Percentiles rank a stretch among this genome's conserved stretches.
Conservation (phyloP, 352 stramenopile species). For the Albugo laibachii region DNA sequence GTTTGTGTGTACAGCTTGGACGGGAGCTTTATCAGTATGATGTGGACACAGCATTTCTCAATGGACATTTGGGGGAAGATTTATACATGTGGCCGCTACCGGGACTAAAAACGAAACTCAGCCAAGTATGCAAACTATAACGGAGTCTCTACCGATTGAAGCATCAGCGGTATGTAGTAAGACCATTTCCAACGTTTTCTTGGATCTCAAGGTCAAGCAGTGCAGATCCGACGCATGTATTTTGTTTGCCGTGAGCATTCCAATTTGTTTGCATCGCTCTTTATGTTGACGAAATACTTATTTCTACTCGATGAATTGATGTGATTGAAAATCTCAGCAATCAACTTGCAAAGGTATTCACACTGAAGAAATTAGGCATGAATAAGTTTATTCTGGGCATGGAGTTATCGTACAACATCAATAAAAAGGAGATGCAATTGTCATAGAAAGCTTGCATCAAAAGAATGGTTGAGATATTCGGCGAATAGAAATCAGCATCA, state of each 20-base stretch:
- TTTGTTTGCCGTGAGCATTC: constrained; percentile 1
- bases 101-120: neutral
- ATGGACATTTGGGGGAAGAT: neutral
- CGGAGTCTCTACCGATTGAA: constrained; percentile 10
- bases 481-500: constrained; percentile 3
- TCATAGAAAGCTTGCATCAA: constrained; percentile 1
- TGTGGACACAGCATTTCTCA: neutral
- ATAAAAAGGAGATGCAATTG: neutral
- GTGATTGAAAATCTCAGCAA: neutral
- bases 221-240: constrained; percentile 8
- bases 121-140: neutral
- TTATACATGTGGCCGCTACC: neutral
- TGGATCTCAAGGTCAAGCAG: constrained; percentile 5
- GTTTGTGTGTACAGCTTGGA: neutral
- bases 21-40: neutral
- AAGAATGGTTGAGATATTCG: constrained; percentile 3
- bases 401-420: constrained; percentile 7
- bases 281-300: constrained; percentile 9
- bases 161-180: constrained; percentile 12
- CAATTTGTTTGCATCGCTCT: constrained; percentile 5
- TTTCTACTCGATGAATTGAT: neutral
- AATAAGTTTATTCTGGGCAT: constrained; percentile 11
- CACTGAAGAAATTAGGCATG: constrained; percentile 3
- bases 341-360: neutral
- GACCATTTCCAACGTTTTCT: constrained; percentile 7